A percentile compares a stretch with the other conserved stretches of the same genome.
These are phyloP conservation scores for Colletotrichum eleusines DNA, from an alignment of 2,329 filamentous ascomycete genomes.

Conservation along the genomic window DNA sequence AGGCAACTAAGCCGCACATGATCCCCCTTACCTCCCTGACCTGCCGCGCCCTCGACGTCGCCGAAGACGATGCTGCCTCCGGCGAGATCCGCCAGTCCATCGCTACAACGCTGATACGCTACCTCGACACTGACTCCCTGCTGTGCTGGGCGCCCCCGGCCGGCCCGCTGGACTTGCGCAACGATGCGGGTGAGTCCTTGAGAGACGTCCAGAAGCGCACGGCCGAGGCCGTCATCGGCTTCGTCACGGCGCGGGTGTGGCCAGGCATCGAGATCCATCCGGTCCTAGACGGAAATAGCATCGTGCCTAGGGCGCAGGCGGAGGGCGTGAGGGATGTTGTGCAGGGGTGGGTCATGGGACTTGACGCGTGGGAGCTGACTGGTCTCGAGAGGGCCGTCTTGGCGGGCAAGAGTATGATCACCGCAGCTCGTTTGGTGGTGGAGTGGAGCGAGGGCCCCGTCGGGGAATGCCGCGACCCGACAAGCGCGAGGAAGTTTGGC, in stretches of 20 bases:
- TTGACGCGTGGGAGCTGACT: slow-evolving; percentile 85
- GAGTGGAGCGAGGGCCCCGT: slow-evolving; percentile 85
- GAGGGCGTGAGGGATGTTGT: slow-evolving; percentile 82
- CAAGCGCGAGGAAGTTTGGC: slow-evolving; percentile 68
- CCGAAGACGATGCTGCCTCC: slow-evolving; percentile 68
- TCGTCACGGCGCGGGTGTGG: slow-evolving; percentile 81
- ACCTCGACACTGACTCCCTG: slow-evolving; percentile 91
- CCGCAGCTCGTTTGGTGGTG: slow-evolving; percentile 79
- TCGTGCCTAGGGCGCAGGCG: slow-evolving; percentile 80
- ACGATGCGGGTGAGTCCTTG: slow-evolving; percentile 69
- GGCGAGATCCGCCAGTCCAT: slow-evolving; percentile 74
- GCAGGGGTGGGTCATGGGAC: slow-evolving; percentile 78
- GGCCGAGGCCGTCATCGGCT: slow-evolving; percentile 77
- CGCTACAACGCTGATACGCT: slow-evolving; percentile 78
- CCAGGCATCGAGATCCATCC: slow-evolving; percentile 83
- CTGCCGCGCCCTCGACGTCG: slow-evolving; percentile 86
- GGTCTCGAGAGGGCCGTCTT: slow-evolving; percentile 86
- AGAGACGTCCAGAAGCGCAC: slow-evolving; percentile 78
- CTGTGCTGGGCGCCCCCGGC: slow-evolving; percentile 84
- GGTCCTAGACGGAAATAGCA: slow-evolving; percentile 82
- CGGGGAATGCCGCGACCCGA: slow-evolving; percentile 51
- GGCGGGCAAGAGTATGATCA: slow-evolving; percentile 87
- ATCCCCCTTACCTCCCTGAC: slow-evolving; percentile 90
- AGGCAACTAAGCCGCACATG: slow-evolving; percentile 87
- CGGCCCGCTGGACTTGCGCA: slow-evolving; percentile 59